Conservation (phyloP, 305 asterid species). For the Vinca major region DNA sequence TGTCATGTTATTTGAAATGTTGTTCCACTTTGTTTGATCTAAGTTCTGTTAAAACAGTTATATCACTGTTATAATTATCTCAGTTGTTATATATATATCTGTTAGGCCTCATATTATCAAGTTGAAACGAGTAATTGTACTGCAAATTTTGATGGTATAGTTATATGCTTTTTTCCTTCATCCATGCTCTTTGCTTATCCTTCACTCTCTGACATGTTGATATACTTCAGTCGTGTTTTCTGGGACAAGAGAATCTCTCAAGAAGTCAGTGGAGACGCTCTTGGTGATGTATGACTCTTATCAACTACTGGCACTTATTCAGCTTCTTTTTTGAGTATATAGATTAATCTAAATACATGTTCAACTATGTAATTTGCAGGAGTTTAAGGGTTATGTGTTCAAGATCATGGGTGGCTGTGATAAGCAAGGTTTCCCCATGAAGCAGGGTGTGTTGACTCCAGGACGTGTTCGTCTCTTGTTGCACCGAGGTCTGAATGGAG, state of each 20-base stretch:
- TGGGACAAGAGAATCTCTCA: constrained; percentile 38
- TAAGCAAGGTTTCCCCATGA: constrained; percentile 37
- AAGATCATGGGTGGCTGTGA: constrained; percentile 39
- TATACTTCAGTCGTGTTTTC: constrained; percentile 26
- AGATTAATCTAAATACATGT: neutral
- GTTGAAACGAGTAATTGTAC: no score
- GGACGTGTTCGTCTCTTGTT: constrained; percentile 33
- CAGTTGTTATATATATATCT: no score
- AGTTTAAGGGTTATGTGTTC: constrained; percentile 32
- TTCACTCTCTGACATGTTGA: neutral
- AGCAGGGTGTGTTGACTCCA: constrained; percentile 36
- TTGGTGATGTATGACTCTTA: constrained; percentile 26
- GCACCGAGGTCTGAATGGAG: constrained; percentile 19
- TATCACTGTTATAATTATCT: no score
- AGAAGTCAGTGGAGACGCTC: constrained; percentile 29
- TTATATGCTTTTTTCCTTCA: no score
- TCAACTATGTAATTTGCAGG: constrained; percentile 16
- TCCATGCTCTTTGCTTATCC: neutral
- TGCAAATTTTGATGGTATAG: no score
- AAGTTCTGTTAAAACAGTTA: no score
- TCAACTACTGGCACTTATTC: neutral
- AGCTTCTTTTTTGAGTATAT: neutral
- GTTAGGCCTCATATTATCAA: no score
- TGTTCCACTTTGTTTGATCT: no score
- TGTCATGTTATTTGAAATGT: no score